These are phyloP conservation scores for Lentinula raphanica DNA, from an alignment of 768 basidiomycete genomes.

Conservation along the genomic window DNA sequence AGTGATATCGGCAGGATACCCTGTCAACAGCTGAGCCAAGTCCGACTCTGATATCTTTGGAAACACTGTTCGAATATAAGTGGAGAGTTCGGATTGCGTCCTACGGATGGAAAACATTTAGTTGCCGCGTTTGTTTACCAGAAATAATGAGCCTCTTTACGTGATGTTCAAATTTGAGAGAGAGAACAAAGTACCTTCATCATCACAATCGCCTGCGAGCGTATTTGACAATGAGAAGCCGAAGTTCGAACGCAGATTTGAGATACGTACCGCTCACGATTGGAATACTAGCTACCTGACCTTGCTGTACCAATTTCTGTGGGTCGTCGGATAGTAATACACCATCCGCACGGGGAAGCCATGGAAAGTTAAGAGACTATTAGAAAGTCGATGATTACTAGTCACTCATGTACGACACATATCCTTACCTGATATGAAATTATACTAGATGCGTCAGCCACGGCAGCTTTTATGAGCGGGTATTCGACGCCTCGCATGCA, in stretches of 20 bases:
- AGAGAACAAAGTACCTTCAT: conserved; percentile 54
- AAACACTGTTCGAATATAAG: conserved; percentile 15
- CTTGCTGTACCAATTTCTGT: conserved; percentile 35
- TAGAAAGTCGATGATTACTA: neutral
- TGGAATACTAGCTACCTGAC: conserved; percentile 42
- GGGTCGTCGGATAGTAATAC: conserved; percentile 40
- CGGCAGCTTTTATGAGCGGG: conserved; percentile 32
- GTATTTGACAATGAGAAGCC: neutral
- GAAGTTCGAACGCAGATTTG: neutral
- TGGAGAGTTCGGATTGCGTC: conserved; percentile 13
- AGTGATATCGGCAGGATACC: conserved; percentile 20
- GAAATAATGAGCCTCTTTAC: conserved; percentile 25
- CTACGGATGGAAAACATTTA: conserved; percentile 6
- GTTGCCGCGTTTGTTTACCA: neutral
- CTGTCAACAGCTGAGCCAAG: conserved; percentile 9
- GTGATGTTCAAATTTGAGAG: conserved; percentile 43
- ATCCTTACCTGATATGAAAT: conserved; percentile 36
- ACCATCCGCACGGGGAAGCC: conserved; percentile 49
- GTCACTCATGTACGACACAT: neutral
- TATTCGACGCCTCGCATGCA: conserved; percentile 40
- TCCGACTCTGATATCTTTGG: conserved; percentile 4
- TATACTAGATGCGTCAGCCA: conserved; percentile 36
- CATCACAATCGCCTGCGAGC: conserved; percentile 43
- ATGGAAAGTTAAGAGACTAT: conserved; percentile 38
- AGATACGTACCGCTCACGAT: conserved; percentile 37